These are phyloP conservation scores for Annona squamosa DNA, from an alignment of 164 flowering plant genomes.

Conservation along the genomic window DNA sequence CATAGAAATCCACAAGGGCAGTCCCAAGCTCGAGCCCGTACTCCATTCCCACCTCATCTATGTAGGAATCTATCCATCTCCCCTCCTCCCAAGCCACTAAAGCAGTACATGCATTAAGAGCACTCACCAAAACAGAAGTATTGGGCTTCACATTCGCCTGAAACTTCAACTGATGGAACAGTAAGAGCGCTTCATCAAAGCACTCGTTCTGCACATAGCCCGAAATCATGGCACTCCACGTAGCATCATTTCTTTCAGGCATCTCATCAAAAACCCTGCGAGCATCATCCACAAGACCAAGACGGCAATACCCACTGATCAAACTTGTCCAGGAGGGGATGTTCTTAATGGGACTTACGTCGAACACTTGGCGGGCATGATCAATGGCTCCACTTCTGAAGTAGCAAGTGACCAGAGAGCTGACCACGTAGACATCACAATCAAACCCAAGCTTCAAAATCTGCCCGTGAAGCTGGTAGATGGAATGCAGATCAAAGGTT, in stretches of 20 bases:
- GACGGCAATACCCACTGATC: conserved; percentile 10
- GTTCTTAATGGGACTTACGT: conserved; percentile 3
- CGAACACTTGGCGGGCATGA: conserved; percentile 11
- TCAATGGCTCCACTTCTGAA: not conserved
- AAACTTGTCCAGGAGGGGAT: conserved; percentile 13
- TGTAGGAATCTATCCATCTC: conserved; percentile 15
- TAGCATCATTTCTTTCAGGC: conserved; percentile 24
- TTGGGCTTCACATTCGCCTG: conserved; percentile 2
- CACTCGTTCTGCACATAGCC: conserved; percentile 10
- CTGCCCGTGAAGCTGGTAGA: conserved; percentile 10
- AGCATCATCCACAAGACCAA: conserved; percentile 16
- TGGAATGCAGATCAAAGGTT: not conserved
- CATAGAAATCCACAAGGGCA: conserved; percentile 12
- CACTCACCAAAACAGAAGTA: conserved; percentile 6
- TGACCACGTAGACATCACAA: conserved; percentile 12
- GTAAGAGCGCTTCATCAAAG: conserved; percentile 1
- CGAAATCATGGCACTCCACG: conserved; percentile 42
- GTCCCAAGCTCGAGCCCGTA: conserved; percentile 13
- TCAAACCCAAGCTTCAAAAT: conserved; percentile 11
- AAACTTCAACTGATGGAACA: conserved; percentile 7
- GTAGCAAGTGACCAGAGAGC: conserved; percentile 10
- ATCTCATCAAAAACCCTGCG: conserved; percentile 23
- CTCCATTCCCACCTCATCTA: conserved; percentile 1
- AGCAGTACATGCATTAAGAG: conserved; percentile 12
- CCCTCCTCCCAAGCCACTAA: conserved; percentile 15